Base-by-base conservation (phyloP, 192 early-diverging fungal species). In the Umbelopsis sp. region DNA sequence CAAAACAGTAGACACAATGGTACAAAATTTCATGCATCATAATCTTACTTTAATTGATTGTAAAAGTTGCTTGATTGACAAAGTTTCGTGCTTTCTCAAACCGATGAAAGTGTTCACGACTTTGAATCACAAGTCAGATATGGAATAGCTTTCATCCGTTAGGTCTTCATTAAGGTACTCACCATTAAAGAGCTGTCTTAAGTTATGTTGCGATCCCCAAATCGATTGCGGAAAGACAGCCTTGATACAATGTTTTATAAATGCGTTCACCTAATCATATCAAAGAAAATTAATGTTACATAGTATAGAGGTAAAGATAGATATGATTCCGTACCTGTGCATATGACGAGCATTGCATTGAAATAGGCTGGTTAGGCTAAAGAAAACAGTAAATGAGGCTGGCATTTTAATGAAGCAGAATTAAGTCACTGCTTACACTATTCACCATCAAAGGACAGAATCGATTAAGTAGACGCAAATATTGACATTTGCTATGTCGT, bases 171-270 rank as follows among this genome's bases (percentile, higher is more conserved):
- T 8, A 1, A 24, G 20, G 22, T 1, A 16, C n/a, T 32, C 71
- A 88, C 85, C 74, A 81, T 85, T 74, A 51, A 89, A 43, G 74
- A 87, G 65, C 17, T 82, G 59, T 49, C 78, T 44, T 71, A 78
- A 77, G 72, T 94, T 94, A 14, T 84, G 77, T 16, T 56, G 69
- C 36, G 81, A 83, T 11, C 93, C 93, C 56, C 87, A 89, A 45
- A 93, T 77, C 0, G 72, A 81, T 26, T 79, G 77, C 2, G 93
- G 93, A 62, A 95, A 78, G 7, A 91, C 82, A 6, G 80, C 73
- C 31, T 83, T 77, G 0, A 88, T 71, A 26, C 84, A 82, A 4
- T 70, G 65, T 50, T 83, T 81, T 16, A 86, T 65, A 68, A 84
- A 89, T 45, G 77, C 59, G 12, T 72, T 83, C 10, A 90, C 88